These are phyloP conservation scores for Nephelium lappaceum DNA, from an alignment of 345 rosid genomes.

Conservation along the genomic window DNA sequence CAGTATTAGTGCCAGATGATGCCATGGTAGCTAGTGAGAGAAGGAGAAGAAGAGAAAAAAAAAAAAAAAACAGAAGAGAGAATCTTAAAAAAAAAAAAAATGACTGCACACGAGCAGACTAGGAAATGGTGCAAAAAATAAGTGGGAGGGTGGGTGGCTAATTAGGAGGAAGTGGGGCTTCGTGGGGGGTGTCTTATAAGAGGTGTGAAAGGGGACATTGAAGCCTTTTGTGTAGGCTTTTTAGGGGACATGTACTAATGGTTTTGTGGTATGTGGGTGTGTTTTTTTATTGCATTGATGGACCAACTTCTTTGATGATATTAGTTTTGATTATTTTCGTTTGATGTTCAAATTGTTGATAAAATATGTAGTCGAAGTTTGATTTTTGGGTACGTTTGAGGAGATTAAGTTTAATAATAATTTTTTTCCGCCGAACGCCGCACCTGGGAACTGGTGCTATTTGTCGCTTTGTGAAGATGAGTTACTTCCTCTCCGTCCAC, in stretches of 20 bases:
- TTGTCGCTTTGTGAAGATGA: constrained; percentile 48
- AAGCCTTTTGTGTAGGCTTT: constrained; percentile 42
- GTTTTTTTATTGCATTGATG: neutral
- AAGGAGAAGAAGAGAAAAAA: neutral
- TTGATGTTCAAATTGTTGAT: neutral
- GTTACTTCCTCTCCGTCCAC: neutral
- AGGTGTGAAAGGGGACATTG: constrained; percentile 32
- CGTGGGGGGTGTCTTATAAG: constrained; percentile 15
- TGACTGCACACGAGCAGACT: constrained; percentile 50
- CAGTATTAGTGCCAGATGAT: constrained; percentile 37
- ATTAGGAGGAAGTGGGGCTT: constrained; percentile 12
- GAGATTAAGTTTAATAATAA: neutral
- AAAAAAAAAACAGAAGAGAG: neutral
- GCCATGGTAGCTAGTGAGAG: constrained; percentile 34
- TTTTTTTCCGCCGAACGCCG: constrained; percentile 75
- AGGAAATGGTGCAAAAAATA: constrained; percentile 44
- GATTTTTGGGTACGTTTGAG: constrained; percentile 15
- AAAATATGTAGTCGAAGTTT: constrained; percentile 8
- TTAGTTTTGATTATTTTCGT: no score
- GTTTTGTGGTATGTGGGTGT: constrained; percentile 19
- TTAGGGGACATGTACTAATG: constrained; percentile 45
- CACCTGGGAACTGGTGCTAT: constrained; percentile 63
- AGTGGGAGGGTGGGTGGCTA: constrained; percentile 9
- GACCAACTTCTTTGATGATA: neutral
- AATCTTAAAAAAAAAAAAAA: neutral